These are phyloP conservation scores for Leptomonas pyrrhocoris DNA, from an alignment of 208 protist species.

Conservation along the genomic window DNA sequence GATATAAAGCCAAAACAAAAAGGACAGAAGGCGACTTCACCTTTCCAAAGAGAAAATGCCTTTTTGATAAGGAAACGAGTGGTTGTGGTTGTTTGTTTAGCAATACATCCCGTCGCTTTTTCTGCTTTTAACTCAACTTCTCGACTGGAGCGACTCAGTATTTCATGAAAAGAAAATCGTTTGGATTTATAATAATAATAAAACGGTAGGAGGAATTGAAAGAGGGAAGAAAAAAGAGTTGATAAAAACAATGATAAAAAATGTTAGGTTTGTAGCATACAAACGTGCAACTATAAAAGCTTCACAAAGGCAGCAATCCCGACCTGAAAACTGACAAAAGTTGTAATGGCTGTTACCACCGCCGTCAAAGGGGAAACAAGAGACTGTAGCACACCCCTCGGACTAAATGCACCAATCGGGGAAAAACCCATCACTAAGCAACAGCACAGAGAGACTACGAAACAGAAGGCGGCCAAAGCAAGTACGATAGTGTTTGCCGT, in stretches of 20 bases:
- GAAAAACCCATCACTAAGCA: constrained; percentile 7
- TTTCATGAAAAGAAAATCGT: too few species aligned
- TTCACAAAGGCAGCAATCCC: neutral
- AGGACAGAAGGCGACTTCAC: too few species aligned
- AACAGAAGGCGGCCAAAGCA: neutral
- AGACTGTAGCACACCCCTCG: neutral
- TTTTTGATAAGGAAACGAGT: too few species aligned
- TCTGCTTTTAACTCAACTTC: too few species aligned
- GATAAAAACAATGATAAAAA: too few species aligned
- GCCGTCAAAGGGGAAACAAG: neutral
- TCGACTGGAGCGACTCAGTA: too few species aligned
- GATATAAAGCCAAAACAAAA: too few species aligned
- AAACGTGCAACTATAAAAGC: neutral
- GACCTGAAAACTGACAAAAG: neutral
- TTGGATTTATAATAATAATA: neutral
- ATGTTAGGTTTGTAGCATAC: neutral
- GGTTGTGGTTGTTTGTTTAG: too few species aligned
- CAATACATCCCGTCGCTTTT: too few species aligned
- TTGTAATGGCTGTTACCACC: neutral
- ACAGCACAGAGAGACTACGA: neutral
- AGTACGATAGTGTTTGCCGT: neutral
- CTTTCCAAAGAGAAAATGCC: too few species aligned
- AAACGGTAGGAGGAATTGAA: neutral
- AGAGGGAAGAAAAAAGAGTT: neutral
- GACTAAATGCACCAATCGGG: neutral